These are phyloP conservation scores for Haplosporangium sp. DNA, from an alignment of 371 early-diverging fungal genomes.

Conservation along the genomic window DNA sequence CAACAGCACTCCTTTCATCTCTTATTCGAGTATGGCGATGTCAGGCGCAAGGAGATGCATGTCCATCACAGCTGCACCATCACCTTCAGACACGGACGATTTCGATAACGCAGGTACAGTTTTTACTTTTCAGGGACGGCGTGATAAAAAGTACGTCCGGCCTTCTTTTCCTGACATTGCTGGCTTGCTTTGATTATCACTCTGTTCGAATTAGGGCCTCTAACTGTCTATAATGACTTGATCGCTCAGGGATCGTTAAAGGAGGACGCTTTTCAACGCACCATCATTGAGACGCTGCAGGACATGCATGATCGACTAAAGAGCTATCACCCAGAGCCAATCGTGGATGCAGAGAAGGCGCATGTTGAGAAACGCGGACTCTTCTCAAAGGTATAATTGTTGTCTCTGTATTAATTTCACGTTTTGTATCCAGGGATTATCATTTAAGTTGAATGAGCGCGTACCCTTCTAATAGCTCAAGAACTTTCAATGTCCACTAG, in stretches of 20 bases:
- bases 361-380: conserved; percentile 35
- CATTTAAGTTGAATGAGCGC: too few relatives aligned
- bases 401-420: neutral
- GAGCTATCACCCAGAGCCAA: conserved; percentile 59
- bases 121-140: neutral
- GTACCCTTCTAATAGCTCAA: too few relatives aligned
- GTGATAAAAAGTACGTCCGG: too few relatives aligned
- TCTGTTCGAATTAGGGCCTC: conserved; percentile 39
- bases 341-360: conserved; percentile 15
- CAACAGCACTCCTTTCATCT: conserved; percentile 21
- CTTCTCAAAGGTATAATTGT: conserved; percentile 56
- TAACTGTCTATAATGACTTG: conserved; percentile 55
- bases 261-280: conserved; percentile 68
- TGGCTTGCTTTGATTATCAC: too few relatives aligned
- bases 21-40: neutral
- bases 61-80: neutral
- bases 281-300: conserved; percentile 67
- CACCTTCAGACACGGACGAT: conserved; percentile 1
- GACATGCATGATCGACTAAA: conserved; percentile 63
- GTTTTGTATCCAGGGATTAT: too few relatives aligned
- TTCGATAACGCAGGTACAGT: neutral
- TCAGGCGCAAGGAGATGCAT: conserved; percentile 4
- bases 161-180: neutral
- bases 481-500: conserved; percentile 4
- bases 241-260: conserved; percentile 55